phyloP scores from a whole-genome alignment of 805 yeast genomes.

The Candida xyloterini region DNA sequence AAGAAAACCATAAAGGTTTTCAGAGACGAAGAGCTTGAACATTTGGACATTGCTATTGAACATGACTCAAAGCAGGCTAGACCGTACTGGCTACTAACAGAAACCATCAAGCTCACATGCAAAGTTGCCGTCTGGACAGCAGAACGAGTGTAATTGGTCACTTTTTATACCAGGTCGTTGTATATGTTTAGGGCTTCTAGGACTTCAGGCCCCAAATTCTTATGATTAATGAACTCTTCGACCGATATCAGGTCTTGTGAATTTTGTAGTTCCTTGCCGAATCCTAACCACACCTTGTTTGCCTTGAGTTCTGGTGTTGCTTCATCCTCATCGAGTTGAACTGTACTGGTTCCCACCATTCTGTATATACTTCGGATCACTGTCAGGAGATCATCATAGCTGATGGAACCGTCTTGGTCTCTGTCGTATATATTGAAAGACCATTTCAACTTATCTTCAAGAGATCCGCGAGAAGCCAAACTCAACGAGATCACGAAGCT shows the following conservation, averaged over 20 bases:
- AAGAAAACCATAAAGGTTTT: slow-evolving; percentile 66
- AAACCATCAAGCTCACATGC: slow-evolving; percentile 78
- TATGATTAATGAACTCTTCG: slow-evolving; percentile 81
- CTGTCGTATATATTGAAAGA: slow-evolving; percentile 85
- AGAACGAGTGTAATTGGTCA: slow-evolving; percentile 57
- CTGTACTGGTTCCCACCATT: slow-evolving; percentile 91
- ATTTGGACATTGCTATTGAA: slow-evolving; percentile 88
- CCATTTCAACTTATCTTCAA: slow-evolving; percentile 85
- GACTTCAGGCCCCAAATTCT: slow-evolving; percentile 74
- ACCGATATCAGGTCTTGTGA: slow-evolving; percentile 66
- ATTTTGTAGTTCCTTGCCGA: slow-evolving; percentile 57
- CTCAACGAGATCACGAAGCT: slow-evolving; percentile 88
- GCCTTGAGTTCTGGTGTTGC: slow-evolving; percentile 88
- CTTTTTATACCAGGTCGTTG: slow-evolving; percentile 26
- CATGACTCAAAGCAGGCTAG: slow-evolving; percentile 91
- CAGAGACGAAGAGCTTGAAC: slow-evolving; percentile 94
- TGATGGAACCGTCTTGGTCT: slow-evolving; percentile 72
- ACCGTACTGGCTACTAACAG: slow-evolving; percentile 87
- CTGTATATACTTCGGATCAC: slow-evolving; percentile 84
- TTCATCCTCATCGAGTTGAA: slow-evolving; percentile 82
- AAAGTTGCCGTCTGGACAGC: slow-evolving; percentile 89
- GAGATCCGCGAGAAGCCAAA: slow-evolving; percentile 79
- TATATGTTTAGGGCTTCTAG: slow-evolving; percentile 67
- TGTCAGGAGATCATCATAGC: slow-evolving; percentile 72
- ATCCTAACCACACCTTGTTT: slow-evolving; percentile 62